Evolutionary conservation across 768 basidiomycete species (phyloP), one percentile per base, ranked within the genome.

Genomic region (Pleurotus pulmonarius): DNA sequence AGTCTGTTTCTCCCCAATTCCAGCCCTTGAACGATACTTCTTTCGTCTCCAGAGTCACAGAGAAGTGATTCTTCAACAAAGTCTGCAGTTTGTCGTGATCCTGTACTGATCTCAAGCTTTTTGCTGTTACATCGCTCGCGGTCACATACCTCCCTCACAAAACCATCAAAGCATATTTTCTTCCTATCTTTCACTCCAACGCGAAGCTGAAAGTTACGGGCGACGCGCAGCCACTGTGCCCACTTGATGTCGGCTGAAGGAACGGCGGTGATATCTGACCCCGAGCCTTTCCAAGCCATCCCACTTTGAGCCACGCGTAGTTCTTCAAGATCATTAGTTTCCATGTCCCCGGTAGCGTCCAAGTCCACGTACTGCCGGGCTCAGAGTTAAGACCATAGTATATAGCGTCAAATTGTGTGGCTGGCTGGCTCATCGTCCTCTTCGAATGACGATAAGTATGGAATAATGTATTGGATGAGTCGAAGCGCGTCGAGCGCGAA

Each of bases 1-100:
- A 92, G 65, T 96, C 93, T 2, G 92, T 91, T 26, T 88, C 83
- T 4, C 97, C 97, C 97, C 97, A 98, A 69, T 99, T 98, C 94
- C 94, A 98, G 0, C 97, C 97, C 67, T 92, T 94, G 68, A 95
- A 83, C 11, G 91, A 87, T 15, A 86, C 79, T 61, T 99, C 97
- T 69, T 86, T 87, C 4, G 80, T 82, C 68, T 98, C 97, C 20
- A 98, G 76, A 3, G 89, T 83, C 57, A 96, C 76, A 43, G 81
- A 83, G 73, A 94, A 98, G 71, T 94, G 85, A 59, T 90, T 90
- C 71, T 96, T 95, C 61, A 97, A 72, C 43, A 95, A 68, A 49
- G 80, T 74, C 3, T 86, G 76, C n/a, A 98, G 67, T 60, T 87
- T 88, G 57, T 98, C 97, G 57, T 92, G 89, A 69, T 99, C 96